Percentiles rank a stretch among this genome's conserved stretches.
phyloP scores from a whole-genome alignment of 768 basidiomycete genomes.

The Phaffia tasmanica region DNA sequence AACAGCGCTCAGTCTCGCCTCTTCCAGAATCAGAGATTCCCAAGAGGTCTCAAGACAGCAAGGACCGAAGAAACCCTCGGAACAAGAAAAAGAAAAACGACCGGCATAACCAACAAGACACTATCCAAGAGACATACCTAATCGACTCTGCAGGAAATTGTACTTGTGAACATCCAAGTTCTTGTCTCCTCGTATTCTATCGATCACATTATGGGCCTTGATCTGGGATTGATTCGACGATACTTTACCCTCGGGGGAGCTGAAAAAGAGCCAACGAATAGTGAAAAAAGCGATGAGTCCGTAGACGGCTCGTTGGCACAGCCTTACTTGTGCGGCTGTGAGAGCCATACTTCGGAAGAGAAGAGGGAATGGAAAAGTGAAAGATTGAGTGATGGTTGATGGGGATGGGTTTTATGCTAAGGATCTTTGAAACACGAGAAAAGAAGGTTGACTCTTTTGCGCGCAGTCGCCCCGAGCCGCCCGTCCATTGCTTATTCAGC shows the following conservation, averaged over 20 bases:
- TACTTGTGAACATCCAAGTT: slow-evolving; percentile 78
- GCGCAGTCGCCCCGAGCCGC: too few species aligned
- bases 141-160: slow-evolving; percentile 73
- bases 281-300: slow-evolving; percentile 25
- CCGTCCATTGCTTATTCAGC: too few species aligned
- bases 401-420: too few species aligned
- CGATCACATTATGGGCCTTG: slow-evolving; percentile 52
- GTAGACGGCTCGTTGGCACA: slow-evolving; percentile 9
- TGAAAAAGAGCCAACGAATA: slow-evolving; percentile 33
- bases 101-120: too few species aligned
- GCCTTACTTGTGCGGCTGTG: slow-evolving; percentile 7
- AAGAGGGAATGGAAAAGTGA: background rate
- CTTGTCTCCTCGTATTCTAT: slow-evolving; percentile 56
- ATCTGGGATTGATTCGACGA: slow-evolving; percentile 39
- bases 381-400: background rate
- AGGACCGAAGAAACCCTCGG: too few species aligned
- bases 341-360: background rate
- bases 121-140: slow-evolving; percentile 33
- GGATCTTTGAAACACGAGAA: too few species aligned
- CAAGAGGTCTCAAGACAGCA: too few species aligned
- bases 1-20: background rate
- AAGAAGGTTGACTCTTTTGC: too few species aligned
- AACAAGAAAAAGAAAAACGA: background rate
- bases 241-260: slow-evolving; percentile 19
- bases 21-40: too few species aligned